A percentile compares a stretch with the other conserved stretches of the same genome.
phyloP scores from a whole-genome alignment of 208 protist species.

The Entamoeba dispar region DNA sequence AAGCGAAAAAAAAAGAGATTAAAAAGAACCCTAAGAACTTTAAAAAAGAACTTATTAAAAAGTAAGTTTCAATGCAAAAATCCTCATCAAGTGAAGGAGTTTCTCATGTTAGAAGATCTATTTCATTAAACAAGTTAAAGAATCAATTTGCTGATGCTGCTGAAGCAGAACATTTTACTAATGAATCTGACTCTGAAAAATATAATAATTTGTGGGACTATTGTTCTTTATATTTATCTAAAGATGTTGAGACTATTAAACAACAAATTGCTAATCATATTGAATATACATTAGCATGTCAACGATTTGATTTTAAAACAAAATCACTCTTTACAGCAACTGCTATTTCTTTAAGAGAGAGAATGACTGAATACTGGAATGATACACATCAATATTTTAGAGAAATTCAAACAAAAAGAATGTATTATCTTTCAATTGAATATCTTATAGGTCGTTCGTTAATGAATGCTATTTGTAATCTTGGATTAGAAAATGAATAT shows the following conservation, averaged over 20 bases:
- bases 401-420: constrained; percentile 20
- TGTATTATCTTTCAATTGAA: constrained; percentile 39
- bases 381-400: constrained; percentile 36
- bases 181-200: not conserved
- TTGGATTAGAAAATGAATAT: not conserved
- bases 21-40: not conserved
- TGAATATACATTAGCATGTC: constrained; percentile 31
- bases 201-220: not conserved
- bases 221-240: not conserved
- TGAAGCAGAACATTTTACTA: not conserved
- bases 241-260: constrained; percentile 4
- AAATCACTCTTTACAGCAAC: constrained; percentile 24
- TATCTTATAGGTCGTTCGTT: constrained; percentile 32
- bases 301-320: constrained; percentile 21
- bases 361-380: constrained; percentile 37
- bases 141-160: not conserved
- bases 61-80: not conserved
- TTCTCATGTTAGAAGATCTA: not conserved
- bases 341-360: constrained; percentile 22
- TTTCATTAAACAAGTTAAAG: not conserved
- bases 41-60: not conserved
- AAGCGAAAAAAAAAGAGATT: too few relatives aligned
- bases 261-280: constrained; percentile 30
- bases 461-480: constrained; percentile 8
- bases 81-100: not conserved